These are phyloP conservation scores for Metarhizium rileyi DNA, from an alignment of 2,329 filamentous ascomycete species.

Conservation along the genomic window DNA sequence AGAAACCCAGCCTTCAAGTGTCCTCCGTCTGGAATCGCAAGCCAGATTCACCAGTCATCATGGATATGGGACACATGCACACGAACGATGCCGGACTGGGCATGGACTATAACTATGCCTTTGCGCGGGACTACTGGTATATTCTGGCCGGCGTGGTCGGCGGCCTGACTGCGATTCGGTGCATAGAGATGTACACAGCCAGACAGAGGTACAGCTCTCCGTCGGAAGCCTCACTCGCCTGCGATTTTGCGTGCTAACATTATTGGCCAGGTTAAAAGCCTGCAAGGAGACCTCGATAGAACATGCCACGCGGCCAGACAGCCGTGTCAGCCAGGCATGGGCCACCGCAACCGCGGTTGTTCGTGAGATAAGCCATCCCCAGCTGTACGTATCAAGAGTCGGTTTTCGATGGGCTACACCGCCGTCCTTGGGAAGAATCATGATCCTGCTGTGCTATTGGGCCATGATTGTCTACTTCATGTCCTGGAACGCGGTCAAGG, in stretches of 20 bases:
- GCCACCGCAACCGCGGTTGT: slow-evolving; percentile 48
- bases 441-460: slow-evolving; percentile 48
- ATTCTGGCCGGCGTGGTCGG: slow-evolving; percentile 40
- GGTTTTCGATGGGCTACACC: slow-evolving; percentile 47
- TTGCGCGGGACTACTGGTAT: slow-evolving; percentile 51
- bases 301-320: slow-evolving; percentile 43
- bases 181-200: slow-evolving; percentile 33
- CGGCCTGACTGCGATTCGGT: slow-evolving; percentile 29
- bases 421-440: slow-evolving; percentile 45
- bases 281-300: slow-evolving; percentile 32
- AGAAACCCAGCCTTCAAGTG: neutral
- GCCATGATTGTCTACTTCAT: slow-evolving; percentile 49
- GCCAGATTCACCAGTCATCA: slow-evolving; percentile 13
- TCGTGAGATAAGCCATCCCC: slow-evolving; percentile 48
- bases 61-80: slow-evolving; percentile 24
- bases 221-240: neutral
- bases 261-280: slow-evolving; percentile 33
- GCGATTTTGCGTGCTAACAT: neutral
- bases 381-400: slow-evolving; percentile 36
- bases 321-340: slow-evolving; percentile 38
- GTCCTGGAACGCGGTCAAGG: slow-evolving; percentile 34
- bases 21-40: slow-evolving; percentile 8
- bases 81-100: slow-evolving; percentile 23
- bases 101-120: slow-evolving; percentile 36
- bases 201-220: slow-evolving; percentile 27